Evolutionary conservation across 176 grass and related monocot species (phyloP).

Genomic region (Miscanthus lutarioriparius): DNA sequence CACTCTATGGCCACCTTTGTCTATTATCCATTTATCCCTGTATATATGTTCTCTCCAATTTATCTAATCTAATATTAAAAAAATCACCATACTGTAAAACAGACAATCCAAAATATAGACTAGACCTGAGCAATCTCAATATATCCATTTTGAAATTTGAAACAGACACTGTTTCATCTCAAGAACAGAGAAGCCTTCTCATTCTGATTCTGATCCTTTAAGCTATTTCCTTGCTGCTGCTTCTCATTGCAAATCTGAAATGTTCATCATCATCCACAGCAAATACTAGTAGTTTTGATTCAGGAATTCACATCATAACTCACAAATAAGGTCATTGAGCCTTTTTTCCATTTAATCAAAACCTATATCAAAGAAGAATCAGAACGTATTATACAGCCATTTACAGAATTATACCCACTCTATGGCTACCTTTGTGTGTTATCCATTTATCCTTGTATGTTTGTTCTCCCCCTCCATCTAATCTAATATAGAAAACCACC

Average conservation of each 20-base stretch:
- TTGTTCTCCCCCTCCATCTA: neutral
- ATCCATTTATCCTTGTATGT: neutral
- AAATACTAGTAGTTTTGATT: no score
- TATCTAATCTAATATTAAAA: neutral
- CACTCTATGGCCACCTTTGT: conserved; percentile 2
- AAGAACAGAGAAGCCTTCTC: conserved; percentile 22
- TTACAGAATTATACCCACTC: conserved; percentile 23
- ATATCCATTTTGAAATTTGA: neutral
- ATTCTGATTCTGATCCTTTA: conserved; percentile 4
- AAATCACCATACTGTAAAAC: neutral
- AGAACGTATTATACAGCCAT: neutral
- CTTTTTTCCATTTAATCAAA: conserved; percentile 5
- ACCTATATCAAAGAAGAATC: neutral
- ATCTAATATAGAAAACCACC: neutral
- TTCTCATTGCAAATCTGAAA: neutral
- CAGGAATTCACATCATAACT: no score
- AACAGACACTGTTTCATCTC: conserved; percentile 11
- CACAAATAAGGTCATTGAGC: neutral
- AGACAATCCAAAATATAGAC: conserved; percentile 7
- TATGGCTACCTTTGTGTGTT: neutral
- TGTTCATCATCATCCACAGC: no score
- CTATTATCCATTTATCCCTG: neutral
- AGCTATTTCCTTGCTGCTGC: neutral
- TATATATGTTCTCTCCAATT: neutral
- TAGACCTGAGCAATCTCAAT: neutral